Evolutionary conservation across 75 land plant genomes (phyloP).

Genomic region (Sequoiadendron giganteum): DNA sequence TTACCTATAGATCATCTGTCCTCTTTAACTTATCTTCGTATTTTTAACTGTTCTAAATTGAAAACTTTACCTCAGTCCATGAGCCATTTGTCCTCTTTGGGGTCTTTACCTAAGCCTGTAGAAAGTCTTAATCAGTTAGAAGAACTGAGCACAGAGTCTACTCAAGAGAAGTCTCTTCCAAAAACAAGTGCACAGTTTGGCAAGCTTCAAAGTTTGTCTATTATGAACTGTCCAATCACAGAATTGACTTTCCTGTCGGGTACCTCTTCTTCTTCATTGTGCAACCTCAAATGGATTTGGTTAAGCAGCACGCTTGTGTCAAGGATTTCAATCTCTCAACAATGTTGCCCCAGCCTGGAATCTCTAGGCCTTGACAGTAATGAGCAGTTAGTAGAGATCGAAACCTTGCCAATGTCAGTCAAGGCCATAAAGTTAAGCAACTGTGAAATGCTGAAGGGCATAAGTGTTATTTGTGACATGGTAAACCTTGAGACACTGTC

Average conservation of each 20-base stretch:
- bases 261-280: background rate
- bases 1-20: background rate
- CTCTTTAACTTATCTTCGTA: background rate
- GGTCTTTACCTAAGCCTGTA: too few relatives aligned
- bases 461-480: background rate
- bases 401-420: background rate
- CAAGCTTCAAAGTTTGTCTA: background rate
- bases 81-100: background rate
- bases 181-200: too few relatives aligned
- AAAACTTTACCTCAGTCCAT: background rate
- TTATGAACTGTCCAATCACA: background rate
- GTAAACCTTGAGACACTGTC: background rate
- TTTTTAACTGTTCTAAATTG: background rate
- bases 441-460: background rate
- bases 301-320: background rate
- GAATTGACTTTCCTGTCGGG: too few relatives aligned
- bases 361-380: background rate
- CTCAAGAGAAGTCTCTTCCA: background rate
- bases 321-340: background rate
- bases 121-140: too few relatives aligned
- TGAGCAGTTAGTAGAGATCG: background rate
- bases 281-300: background rate
- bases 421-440: background rate
- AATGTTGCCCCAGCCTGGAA: background rate
- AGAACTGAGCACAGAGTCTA: too few relatives aligned